phyloP scores from a whole-genome alignment of 2,329 filamentous ascomycete species.

The Xylaria sp. region DNA sequence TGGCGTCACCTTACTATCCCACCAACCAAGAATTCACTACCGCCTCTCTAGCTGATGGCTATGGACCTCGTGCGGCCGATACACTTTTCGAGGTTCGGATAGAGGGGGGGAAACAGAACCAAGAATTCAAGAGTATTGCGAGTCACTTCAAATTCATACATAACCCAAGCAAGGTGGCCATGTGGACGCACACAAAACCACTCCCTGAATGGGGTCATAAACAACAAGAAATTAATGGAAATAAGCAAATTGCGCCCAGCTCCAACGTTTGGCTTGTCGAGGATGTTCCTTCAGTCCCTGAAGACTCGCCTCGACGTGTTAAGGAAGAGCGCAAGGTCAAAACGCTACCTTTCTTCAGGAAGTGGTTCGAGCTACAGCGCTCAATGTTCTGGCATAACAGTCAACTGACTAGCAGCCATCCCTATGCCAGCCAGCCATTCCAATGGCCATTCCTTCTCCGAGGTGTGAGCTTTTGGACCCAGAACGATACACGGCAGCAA shows the following conservation, averaged over 20 bases:
- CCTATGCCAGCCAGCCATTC: slow-evolving; percentile 93
- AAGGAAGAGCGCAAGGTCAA: slow-evolving; percentile 85
- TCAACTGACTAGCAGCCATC: slow-evolving; percentile 95
- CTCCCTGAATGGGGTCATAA: slow-evolving; percentile 98
- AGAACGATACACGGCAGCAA: slow-evolving; percentile 92
- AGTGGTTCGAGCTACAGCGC: slow-evolving; percentile 95
- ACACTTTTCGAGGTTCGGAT: slow-evolving; percentile 93
- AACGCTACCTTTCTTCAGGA: slow-evolving; percentile 85
- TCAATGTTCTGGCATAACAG: slow-evolving; percentile 99
- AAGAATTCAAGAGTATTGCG: slow-evolving; percentile 90
- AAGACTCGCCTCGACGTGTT: slow-evolving; percentile 76
- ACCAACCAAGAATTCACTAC: slow-evolving; percentile 99
- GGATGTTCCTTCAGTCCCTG: slow-evolving; percentile 82
- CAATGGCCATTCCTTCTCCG: slow-evolving; percentile 98
- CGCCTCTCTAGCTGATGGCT: slow-evolving; percentile 76
- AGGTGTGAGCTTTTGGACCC: slow-evolving; percentile 99
- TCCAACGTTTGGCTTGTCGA: slow-evolving; percentile 97
- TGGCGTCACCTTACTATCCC: slow-evolving; percentile 93
- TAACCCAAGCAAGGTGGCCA: slow-evolving; percentile 92
- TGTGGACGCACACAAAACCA: slow-evolving; percentile 97
- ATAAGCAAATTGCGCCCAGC: slow-evolving; percentile 90
- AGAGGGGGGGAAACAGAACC: slow-evolving; percentile 81
- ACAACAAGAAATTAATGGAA: slow-evolving; percentile 99
- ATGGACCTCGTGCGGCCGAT: slow-evolving; percentile 81
- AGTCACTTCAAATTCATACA: slow-evolving; percentile 97